Percentiles rank a stretch among this genome's conserved stretches.
These are phyloP conservation scores for Endothia cerciana DNA, from an alignment of 2,329 filamentous ascomycete species.

Conservation along the genomic window DNA sequence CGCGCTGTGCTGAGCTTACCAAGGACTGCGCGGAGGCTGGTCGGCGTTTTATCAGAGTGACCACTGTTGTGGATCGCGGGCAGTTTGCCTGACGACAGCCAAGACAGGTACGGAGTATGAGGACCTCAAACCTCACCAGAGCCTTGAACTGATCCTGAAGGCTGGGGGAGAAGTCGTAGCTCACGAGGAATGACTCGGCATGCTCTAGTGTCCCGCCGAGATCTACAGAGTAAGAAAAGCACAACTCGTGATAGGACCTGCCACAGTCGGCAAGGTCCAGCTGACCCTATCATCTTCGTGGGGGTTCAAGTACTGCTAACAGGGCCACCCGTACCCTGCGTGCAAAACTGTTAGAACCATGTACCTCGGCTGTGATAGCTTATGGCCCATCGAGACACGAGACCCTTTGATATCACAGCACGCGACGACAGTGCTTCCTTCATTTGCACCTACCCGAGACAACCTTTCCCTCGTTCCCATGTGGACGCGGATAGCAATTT, in stretches of 20 bases:
- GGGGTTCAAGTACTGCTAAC: constrained; percentile 1
- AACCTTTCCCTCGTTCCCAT: background rate
- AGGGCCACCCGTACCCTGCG: background rate
- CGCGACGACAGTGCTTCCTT: background rate
- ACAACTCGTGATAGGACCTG: constrained; percentile 18
- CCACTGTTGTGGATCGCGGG: constrained; percentile 10
- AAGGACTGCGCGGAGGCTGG: constrained; percentile 8
- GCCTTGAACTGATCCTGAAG: background rate
- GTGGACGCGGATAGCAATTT: background rate
- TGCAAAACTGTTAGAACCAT: background rate
- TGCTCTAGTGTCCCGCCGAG: background rate
- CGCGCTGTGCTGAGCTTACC: constrained; percentile 6
- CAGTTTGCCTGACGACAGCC: constrained; percentile 7
- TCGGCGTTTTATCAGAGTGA: background rate
- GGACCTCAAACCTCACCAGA: background rate
- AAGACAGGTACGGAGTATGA: background rate
- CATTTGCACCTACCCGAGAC: background rate
- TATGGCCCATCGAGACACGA: background rate
- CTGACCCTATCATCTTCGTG: constrained; percentile 14
- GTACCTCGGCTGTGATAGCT: background rate
- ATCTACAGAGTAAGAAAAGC: background rate
- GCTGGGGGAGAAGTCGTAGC: background rate
- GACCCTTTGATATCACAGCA: constrained; percentile 9
- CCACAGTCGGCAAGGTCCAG: constrained; percentile 17
- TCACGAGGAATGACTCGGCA: constrained; percentile 5